A percentile compares a stretch with the other conserved stretches of the same genome.
Conservation (phyloP, 2,329 filamentous ascomycete genomes). For the Dothistroma septosporum region DNA sequence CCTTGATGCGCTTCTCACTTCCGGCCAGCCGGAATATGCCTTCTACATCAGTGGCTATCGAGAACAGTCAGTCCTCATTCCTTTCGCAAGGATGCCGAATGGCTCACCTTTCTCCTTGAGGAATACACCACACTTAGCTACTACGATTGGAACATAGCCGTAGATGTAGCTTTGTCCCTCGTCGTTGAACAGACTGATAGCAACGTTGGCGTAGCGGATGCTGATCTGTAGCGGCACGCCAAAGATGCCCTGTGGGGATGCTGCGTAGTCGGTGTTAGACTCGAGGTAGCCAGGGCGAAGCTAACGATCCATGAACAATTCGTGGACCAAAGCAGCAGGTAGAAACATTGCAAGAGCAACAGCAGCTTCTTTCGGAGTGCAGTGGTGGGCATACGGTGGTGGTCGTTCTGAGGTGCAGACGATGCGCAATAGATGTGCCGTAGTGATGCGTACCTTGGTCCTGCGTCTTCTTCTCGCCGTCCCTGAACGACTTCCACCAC, state of each 20-base stretch:
- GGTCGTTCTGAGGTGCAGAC: not conserved
- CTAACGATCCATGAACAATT: not conserved
- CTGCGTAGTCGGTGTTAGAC: constrained; percentile 17
- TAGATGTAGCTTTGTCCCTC: constrained; percentile 95
- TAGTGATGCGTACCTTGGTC: constrained; percentile 54
- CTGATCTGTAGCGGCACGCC: constrained; percentile 89
- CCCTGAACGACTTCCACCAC: constrained; percentile 97
- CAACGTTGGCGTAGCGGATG: constrained; percentile 96
- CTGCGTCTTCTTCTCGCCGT: constrained; percentile 57
- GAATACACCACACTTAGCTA: constrained; percentile 96
- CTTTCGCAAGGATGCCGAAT: constrained; percentile 21
- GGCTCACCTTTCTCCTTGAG: constrained; percentile 92
- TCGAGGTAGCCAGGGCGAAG: not conserved
- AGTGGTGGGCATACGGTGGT: not conserved
- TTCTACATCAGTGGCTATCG: constrained; percentile 80
- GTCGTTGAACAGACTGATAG: constrained; percentile 91
- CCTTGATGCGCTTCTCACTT: constrained; percentile 97
- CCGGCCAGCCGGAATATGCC: constrained; percentile 95
- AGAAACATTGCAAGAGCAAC: not conserved
- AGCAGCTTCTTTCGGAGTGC: not conserved
- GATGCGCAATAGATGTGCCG: not conserved
- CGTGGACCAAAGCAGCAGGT: not conserved
- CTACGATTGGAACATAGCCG: constrained; percentile 96
- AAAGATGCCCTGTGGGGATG: constrained; percentile 71
- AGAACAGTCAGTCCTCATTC: constrained; percentile 5